Conservation (phyloP, 2,329 filamentous ascomycete species). For the Aspergillus glaucus region DNA sequence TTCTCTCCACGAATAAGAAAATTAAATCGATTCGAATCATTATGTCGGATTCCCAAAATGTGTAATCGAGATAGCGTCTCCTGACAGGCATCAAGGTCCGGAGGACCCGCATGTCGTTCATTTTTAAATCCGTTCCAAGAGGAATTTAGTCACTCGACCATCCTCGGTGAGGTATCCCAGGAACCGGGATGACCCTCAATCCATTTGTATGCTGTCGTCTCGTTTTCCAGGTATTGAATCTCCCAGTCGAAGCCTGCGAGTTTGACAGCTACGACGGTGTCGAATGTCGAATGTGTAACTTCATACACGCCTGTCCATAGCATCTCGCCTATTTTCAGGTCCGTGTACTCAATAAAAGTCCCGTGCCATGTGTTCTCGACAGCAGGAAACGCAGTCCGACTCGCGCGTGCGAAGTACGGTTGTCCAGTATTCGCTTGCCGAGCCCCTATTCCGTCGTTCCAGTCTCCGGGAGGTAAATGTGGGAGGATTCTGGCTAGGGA, state of each 20-base stretch:
- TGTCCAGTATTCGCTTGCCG: conserved; percentile 8
- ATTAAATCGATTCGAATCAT: conserved; percentile 24
- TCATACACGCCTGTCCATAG: conserved; percentile 21
- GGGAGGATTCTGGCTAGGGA: conserved; percentile 17
- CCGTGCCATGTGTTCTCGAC: conserved; percentile 19
- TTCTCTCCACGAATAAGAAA: conserved; percentile 17
- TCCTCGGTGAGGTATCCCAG: conserved; percentile 35
- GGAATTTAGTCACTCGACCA: conserved; percentile 36
- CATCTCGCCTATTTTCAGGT: conserved; percentile 14
- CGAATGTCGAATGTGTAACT: conserved; percentile 10
- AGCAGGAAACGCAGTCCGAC: conserved; percentile 12
- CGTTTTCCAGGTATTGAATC: conserved; percentile 29
- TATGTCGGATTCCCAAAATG: conserved; percentile 19
- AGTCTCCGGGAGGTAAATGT: conserved; percentile 20
- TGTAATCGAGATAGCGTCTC: conserved; percentile 18
- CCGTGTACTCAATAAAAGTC: conserved; percentile 16
- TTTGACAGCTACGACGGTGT: conserved; percentile 25
- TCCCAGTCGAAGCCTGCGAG: conserved; percentile 36
- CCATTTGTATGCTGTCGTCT: conserved; percentile 34
- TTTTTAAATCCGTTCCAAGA: conserved; percentile 24
- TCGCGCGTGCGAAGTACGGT: conserved; percentile 15
- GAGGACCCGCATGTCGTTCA: conserved; percentile 17
- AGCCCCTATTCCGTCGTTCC: conserved; percentile 23
- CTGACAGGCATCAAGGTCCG: conserved; percentile 16
- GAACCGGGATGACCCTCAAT: conserved; percentile 30